Conservation (phyloP, 805 yeast species). For the Saccharomycopsis sp. region DNA sequence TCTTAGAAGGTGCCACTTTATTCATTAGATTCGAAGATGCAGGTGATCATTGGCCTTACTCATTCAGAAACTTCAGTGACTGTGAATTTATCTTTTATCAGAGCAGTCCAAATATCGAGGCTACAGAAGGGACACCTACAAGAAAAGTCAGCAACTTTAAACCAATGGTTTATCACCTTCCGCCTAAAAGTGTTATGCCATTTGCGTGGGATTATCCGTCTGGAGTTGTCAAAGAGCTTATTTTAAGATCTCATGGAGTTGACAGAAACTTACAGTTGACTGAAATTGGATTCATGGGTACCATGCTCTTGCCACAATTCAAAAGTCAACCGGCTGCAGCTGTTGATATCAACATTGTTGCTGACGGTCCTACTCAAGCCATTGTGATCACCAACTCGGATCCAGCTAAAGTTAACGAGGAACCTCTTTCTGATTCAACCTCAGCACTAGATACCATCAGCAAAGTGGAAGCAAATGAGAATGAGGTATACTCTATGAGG, state of each 20-base stretch:
- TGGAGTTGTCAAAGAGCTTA: conserved; percentile 72
- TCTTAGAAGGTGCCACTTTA: conserved; percentile 73
- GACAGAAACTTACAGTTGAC: conserved; percentile 78
- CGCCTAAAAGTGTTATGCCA: conserved; percentile 92
- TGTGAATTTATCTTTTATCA: conserved; percentile 83
- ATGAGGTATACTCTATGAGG: conserved; percentile 28
- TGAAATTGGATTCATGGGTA: conserved; percentile 85
- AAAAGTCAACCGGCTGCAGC: conserved; percentile 36
- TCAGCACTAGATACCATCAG: conserved; percentile 35
- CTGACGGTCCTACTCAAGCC: conserved; percentile 93
- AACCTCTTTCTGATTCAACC: conserved; percentile 27
- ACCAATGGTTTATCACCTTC: conserved; percentile 74
- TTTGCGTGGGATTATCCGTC: conserved; percentile 98
- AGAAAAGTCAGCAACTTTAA: conserved; percentile 48
- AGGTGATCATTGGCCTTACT: conserved; percentile 80
- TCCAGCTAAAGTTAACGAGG: conserved; percentile 57
- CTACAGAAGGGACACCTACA: conserved; percentile 51
- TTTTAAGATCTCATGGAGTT: conserved; percentile 60
- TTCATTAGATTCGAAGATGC: conserved; percentile 71
- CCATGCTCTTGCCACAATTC: conserved; percentile 62
- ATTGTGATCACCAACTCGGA: conserved; percentile 78
- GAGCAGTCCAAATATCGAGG: conserved; percentile 59
- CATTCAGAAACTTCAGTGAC: conserved; percentile 83
- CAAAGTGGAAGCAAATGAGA: conserved; percentile 37
- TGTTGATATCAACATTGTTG: conserved; percentile 85